phyloP scores from a whole-genome alignment of 2,329 filamentous ascomycete species.

The Cladosporium sp. region DNA sequence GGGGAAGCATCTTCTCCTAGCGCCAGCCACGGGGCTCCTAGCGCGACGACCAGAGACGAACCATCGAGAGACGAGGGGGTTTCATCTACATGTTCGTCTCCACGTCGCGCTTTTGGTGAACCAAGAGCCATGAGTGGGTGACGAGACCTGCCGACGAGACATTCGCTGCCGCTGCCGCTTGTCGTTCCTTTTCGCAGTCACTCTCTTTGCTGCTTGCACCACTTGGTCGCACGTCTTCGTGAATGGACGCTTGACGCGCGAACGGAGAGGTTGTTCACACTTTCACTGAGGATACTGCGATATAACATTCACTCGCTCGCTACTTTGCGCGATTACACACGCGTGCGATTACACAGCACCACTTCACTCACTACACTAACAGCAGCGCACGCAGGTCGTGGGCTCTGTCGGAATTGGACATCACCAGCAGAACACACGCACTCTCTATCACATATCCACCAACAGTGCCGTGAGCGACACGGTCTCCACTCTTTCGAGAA shows the following conservation, averaged over 20 bases:
- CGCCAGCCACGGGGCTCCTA: conserved; percentile 6
- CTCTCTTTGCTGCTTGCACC: too few species aligned
- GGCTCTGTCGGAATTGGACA: too few species aligned
- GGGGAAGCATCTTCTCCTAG: conserved; percentile 3
- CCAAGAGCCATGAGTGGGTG: not conserved
- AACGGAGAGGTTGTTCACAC: not conserved
- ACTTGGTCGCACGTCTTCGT: not conserved
- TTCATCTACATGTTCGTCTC: conserved; percentile 4
- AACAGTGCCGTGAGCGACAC: not conserved
- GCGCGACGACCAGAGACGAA: not conserved
- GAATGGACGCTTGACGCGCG: not conserved
- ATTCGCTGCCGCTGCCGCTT: not conserved
- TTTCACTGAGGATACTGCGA: not conserved
- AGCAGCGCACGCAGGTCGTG: conserved; percentile 11
- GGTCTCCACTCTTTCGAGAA: not conserved
- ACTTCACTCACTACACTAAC: not conserved
- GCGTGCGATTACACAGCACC: not conserved
- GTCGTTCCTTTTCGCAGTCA: not conserved
- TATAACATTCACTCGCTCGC: not conserved
- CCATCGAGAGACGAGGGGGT: conserved; percentile 1
- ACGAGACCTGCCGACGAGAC: not conserved
- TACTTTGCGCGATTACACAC: not conserved
- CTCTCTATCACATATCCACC: not conserved
- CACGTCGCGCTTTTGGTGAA: not conserved
- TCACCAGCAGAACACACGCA: not conserved